A percentile compares a stretch with the other conserved stretches of the same genome.
These are phyloP conservation scores for Arthrobotrys entomopaga DNA, from an alignment of 2,329 filamentous ascomycete species.

Conservation along the genomic window DNA sequence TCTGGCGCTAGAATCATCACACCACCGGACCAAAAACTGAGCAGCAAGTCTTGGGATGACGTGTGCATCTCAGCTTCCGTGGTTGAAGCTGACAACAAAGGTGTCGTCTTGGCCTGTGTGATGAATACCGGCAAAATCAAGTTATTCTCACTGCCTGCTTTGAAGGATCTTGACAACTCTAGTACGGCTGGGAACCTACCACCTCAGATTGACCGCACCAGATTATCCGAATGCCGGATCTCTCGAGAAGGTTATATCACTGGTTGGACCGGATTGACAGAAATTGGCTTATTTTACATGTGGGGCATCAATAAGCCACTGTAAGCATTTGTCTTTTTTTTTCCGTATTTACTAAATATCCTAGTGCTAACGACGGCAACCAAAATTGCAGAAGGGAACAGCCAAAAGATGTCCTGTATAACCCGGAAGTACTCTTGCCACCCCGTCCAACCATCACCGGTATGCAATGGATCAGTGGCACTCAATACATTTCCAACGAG, in stretches of 20 bases:
- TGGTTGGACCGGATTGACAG: slow-evolving; percentile 87
- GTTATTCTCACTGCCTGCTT: slow-evolving; percentile 83
- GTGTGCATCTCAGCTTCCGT: slow-evolving; percentile 81
- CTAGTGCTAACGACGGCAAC: neutral
- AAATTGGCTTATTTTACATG: slow-evolving; percentile 82
- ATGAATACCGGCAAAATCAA: slow-evolving; percentile 84
- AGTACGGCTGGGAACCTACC: slow-evolving; percentile 28
- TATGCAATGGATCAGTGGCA: slow-evolving; percentile 95
- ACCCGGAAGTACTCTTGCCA: slow-evolving; percentile 77
- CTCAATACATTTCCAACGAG: slow-evolving; percentile 84
- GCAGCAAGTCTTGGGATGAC: slow-evolving; percentile 87
- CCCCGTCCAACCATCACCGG: slow-evolving; percentile 92
- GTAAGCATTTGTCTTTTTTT: slow-evolving; percentile 61
- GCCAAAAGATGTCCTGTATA: slow-evolving; percentile 77
- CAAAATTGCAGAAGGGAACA: slow-evolving; percentile 35
- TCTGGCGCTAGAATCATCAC: slow-evolving; percentile 86
- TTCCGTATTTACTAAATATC: neutral
- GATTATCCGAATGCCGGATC: slow-evolving; percentile 50
- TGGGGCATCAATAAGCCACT: slow-evolving; percentile 79
- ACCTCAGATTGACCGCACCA: slow-evolving; percentile 11
- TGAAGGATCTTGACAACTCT: slow-evolving; percentile 78
- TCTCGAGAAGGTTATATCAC: slow-evolving; percentile 75
- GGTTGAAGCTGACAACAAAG: slow-evolving; percentile 77
- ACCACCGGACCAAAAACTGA: slow-evolving; percentile 85
- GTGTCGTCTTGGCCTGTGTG: slow-evolving; percentile 81